Conservation (phyloP, 2,329 filamentous ascomycete genomes). For the Tolypocladium sp. region DNA sequence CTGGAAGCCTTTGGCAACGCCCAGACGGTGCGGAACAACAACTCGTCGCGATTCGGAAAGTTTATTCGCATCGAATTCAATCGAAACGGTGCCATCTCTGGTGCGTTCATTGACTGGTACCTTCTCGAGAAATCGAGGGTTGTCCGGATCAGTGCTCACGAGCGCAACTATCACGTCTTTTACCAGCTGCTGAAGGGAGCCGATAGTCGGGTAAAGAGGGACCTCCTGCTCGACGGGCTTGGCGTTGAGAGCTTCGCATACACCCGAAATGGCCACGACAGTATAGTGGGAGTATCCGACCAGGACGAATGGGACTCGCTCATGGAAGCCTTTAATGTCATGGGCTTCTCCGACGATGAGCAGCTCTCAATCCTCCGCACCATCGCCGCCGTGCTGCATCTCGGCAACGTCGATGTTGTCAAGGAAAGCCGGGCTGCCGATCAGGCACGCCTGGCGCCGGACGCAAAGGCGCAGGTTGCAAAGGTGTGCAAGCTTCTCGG, state of each 20-base stretch:
- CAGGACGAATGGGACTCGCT: slow-evolving; percentile 80
- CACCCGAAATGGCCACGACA: slow-evolving; percentile 83
- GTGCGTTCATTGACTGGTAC: slow-evolving; percentile 98
- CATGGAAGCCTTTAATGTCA: slow-evolving; percentile 87
- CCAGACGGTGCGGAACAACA: slow-evolving; percentile 95
- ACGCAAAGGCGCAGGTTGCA: slow-evolving; percentile 65
- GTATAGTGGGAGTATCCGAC: slow-evolving; percentile 84
- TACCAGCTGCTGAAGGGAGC: slow-evolving; percentile 90
- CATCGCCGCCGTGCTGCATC: slow-evolving; percentile 81
- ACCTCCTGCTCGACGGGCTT: slow-evolving; percentile 66
- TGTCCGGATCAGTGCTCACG: slow-evolving; percentile 75
- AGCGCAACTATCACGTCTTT: slow-evolving; percentile 95
- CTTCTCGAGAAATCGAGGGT: slow-evolving; percentile 96
- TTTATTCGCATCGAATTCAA: slow-evolving; percentile 97
- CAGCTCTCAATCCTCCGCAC: slow-evolving; percentile 77
- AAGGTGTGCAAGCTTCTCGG: slow-evolving; percentile 79
- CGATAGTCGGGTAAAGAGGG: slow-evolving; percentile 60
- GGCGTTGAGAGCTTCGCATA: slow-evolving; percentile 86
- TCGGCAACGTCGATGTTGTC: slow-evolving; percentile 83
- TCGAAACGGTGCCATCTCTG: slow-evolving; percentile 78
- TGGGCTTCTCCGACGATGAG: slow-evolving; percentile 84
- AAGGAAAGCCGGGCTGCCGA: slow-evolving; percentile 88
- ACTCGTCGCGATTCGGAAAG: slow-evolving; percentile 96
- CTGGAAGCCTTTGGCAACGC: slow-evolving; percentile 97
- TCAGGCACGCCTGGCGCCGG: slow-evolving; percentile 72